Percentiles rank a stretch among this genome's conserved stretches.
phyloP scores from a whole-genome alignment of 1,284 basidiomycete species.

The Trametes versicolor region DNA sequence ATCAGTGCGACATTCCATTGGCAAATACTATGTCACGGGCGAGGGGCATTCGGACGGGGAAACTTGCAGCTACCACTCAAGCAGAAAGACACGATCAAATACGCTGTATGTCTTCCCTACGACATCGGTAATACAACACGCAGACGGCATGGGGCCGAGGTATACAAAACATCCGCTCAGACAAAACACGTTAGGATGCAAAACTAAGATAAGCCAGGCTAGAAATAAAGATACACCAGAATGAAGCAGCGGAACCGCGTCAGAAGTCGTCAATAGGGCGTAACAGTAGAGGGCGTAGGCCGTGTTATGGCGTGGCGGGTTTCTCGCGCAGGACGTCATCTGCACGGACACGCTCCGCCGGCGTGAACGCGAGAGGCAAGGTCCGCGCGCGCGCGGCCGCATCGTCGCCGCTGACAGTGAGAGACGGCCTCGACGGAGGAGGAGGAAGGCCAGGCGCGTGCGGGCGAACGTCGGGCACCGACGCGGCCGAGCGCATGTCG shows the following conservation, averaged over 20 bases:
- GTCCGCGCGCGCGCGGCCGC: conserved; percentile 27
- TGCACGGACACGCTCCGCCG: conserved; percentile 27
- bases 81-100: too few species aligned
- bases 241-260: neutral
- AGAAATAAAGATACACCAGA: neutral
- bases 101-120: neutral
- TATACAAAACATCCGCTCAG: neutral
- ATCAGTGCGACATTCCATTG: too few species aligned
- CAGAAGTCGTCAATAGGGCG: neutral
- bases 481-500: conserved; percentile 7
- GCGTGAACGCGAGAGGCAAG: conserved; percentile 30
- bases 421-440: conserved; percentile 6
- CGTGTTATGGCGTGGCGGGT: neutral
- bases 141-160: too few species aligned
- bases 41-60: too few species aligned
- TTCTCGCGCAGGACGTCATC: conserved; percentile 24
- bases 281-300: neutral
- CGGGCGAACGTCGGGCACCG: conserved; percentile 25
- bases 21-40: too few species aligned
- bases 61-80: too few species aligned
- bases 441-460: neutral
- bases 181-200: too few species aligned
- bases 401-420: conserved; percentile 17
- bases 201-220: neutral
- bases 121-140: neutral